Percentiles rank a stretch among this genome's conserved stretches.
Evolutionary conservation across 2,329 filamentous ascomycete species (phyloP).

Genomic region (Botrytis deweyae): DNA sequence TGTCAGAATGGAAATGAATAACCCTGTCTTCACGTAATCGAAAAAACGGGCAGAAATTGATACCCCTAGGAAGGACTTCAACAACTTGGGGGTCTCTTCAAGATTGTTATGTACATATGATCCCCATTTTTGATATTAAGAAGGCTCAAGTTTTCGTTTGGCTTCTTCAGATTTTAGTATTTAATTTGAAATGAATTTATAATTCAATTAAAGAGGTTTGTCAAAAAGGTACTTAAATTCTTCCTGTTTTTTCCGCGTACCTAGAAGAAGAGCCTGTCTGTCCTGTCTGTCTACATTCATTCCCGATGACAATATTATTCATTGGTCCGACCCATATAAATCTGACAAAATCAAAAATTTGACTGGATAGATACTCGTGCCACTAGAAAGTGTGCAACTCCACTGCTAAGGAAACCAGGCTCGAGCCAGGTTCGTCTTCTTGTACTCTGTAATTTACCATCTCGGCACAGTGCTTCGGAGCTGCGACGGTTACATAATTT

Average conservation of each 20-base stretch:
- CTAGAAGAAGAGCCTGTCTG: no score
- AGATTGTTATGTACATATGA: no score
- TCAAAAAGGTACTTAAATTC: no score
- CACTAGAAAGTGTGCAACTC: background rate
- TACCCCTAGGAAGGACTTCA: no score
- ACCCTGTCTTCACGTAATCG: background rate
- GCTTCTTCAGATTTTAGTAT: no score
- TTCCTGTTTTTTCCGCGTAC: no score
- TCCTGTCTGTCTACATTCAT: background rate
- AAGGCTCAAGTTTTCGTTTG: no score
- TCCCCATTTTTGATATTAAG: fast-evolving
- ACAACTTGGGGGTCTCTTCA: no score
- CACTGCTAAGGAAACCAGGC: background rate
- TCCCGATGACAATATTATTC: background rate
- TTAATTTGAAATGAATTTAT: no score
- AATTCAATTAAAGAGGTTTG: no score
- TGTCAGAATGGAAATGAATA: background rate
- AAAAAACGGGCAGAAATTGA: no score
- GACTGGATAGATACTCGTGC: background rate
- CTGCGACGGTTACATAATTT: background rate
- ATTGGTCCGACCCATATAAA: background rate
- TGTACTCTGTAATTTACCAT: background rate
- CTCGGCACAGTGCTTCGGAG: background rate
- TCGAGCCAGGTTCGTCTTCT: background rate
- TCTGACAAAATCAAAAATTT: background rate